Conservation (phyloP, 192 early-diverging fungal species). For the Podila verticillata region DNA sequence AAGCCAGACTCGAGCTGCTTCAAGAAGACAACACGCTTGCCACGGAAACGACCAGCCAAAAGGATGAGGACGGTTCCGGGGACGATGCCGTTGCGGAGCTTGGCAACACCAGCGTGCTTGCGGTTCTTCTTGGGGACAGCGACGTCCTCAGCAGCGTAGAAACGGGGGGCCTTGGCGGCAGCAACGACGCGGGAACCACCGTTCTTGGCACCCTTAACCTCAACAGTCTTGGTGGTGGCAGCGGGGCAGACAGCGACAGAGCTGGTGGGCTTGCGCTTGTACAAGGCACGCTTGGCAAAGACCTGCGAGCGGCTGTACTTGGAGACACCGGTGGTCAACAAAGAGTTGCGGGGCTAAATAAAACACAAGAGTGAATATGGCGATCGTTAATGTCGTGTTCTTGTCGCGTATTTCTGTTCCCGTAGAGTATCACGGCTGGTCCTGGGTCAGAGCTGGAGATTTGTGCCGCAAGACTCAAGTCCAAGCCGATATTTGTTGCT, state of each 20-base stretch:
- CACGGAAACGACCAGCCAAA: slow-evolving; percentile 90
- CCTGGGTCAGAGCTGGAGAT: too few relatives aligned
- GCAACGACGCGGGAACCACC: slow-evolving; percentile 74
- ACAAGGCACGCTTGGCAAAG: slow-evolving; percentile 87
- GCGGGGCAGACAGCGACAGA: slow-evolving; percentile 65
- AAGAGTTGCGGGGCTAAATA: slow-evolving; percentile 75
- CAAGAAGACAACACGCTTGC: slow-evolving; percentile 99
- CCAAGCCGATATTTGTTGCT: too few relatives aligned
- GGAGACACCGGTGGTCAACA: slow-evolving; percentile 85
- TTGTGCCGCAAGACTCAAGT: too few relatives aligned
- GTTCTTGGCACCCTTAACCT: slow-evolving; percentile 87
- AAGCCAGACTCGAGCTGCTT: slow-evolving; percentile 96
- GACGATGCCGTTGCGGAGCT: slow-evolving; percentile 91
- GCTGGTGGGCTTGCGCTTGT: slow-evolving; percentile 77
- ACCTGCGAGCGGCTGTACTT: slow-evolving; percentile 84
- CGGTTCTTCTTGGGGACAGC: slow-evolving; percentile 81
- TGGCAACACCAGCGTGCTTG: slow-evolving; percentile 75
- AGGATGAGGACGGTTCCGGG: slow-evolving; percentile 95
- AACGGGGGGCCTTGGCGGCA: slow-evolving; percentile 74
- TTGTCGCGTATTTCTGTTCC: not conserved
- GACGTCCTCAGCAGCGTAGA: slow-evolving; percentile 90
- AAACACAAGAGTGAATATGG: not conserved
- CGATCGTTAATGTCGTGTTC: not conserved
- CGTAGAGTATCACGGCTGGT: not conserved
- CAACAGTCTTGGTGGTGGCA: slow-evolving; percentile 66